Base-by-base conservation (phyloP, 495 filamentous ascomycete species). In the Aspergillus sclerotioniger region DNA sequence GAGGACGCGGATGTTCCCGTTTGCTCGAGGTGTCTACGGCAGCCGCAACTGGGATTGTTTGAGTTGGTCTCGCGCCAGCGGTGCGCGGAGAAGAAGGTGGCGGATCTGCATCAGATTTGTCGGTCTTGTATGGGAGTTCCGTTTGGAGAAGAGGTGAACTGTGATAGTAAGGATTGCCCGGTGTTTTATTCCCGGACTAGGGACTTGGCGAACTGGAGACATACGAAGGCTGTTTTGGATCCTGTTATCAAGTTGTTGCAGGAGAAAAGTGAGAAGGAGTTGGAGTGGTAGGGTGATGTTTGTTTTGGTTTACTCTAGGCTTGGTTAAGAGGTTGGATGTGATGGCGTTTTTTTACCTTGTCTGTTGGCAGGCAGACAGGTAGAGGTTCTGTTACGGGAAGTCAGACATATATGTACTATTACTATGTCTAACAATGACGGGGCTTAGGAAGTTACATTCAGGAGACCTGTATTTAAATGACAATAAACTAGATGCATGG, bases 141-240 rank as follows among this genome's bases (percentile, higher is more conserved):
- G 15, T 87, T 83, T 62, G 76, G 82, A 5, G 91, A 96, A 45
- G 84, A 89, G 31, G 86, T 96, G 35, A 82, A 69, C 35, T 98
- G 94, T 69, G 90, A 96, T 65, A 96, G 89, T 61, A 81, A 86
- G 70, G 94, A 96, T 71, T 98, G 94, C 68, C 89, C 92, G 0
- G 90, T 96, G 3, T 97, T 94, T 64, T 98, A 97, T 68, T 88
- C 88, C 2, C 75, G 95, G 51, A 84, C 88, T 10, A 88, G 87
- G 72, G 87, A 92, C 71, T 68, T 70, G 55, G 79, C 86, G 10
- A 72, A 79, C 69, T 77, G 89, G 60, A 78, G 75, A 54, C 83
- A 78, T 58, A 80, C 86, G 61, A 85, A 67, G 72, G 71, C 69
- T 21, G 72, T 82, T 29, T 69, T 82, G 31, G 82, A 77, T 63